Evolutionary conservation across 208 protist genomes (phyloP).

Genomic region (Leishmania major): DNA sequence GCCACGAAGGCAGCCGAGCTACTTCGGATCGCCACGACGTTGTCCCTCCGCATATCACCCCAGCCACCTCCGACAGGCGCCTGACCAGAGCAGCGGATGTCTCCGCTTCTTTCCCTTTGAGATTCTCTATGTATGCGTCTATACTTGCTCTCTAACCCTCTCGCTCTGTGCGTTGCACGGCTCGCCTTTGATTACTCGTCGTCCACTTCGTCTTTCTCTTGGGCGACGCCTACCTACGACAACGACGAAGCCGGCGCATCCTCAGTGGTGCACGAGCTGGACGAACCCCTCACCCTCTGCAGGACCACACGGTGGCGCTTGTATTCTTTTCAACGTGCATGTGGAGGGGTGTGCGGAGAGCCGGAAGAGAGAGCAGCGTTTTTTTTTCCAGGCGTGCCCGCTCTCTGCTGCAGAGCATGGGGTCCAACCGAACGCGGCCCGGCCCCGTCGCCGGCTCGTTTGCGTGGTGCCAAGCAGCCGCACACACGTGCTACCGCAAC

Average conservation of each 20-base stretch:
- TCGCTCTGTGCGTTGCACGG: neutral
- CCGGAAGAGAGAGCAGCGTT: too few species aligned
- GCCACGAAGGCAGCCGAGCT: constrained; percentile 28
- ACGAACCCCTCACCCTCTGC: neutral
- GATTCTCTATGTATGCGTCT: too few species aligned
- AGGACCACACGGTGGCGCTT: neutral
- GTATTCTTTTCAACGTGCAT: neutral
- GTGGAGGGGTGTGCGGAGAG: too few species aligned
- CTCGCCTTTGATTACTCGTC: neutral
- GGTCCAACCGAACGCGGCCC: too few species aligned
- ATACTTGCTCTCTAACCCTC: neutral
- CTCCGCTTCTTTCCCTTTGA: too few species aligned
- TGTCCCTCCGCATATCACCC: neutral
- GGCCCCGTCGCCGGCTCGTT: too few species aligned
- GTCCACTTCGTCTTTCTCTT: neutral
- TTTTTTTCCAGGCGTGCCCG: too few species aligned
- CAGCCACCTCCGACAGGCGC: too few species aligned
- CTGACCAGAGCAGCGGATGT: too few species aligned
- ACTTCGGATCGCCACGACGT: neutral
- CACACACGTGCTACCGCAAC: neutral
- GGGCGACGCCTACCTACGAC: neutral
- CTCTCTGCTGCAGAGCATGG: too few species aligned
- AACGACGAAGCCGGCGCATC: too few species aligned
- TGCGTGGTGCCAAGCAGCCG: neutral
- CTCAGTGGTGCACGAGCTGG: neutral